Percentiles rank a stretch among this genome's conserved stretches.
Conservation (phyloP, 345 rosid genomes). For the Moricandia moricandioides region DNA sequence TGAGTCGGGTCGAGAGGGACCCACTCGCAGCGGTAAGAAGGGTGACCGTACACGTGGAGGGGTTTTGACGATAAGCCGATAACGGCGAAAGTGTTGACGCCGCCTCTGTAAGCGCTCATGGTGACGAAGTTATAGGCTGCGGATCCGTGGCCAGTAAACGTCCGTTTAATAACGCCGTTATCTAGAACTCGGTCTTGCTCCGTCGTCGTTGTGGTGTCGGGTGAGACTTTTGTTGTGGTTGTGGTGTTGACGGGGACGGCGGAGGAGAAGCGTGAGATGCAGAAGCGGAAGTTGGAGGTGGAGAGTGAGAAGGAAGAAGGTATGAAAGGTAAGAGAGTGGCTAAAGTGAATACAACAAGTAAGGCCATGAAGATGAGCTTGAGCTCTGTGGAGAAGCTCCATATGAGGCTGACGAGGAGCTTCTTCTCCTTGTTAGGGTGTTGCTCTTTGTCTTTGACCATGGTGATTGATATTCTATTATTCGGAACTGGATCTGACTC, state of each 20-base stretch:
- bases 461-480: not conserved
- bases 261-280: constrained; percentile 41
- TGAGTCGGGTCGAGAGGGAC: constrained; percentile 36
- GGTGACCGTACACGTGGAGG: constrained; percentile 62
- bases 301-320: constrained; percentile 28
- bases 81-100: constrained; percentile 60
- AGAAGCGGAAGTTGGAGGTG: constrained; percentile 35
- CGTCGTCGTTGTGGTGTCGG: not conserved
- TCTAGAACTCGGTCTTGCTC: constrained; percentile 42
- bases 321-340: constrained; percentile 17
- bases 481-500: constrained; percentile 16
- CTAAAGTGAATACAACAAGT: constrained; percentile 19
- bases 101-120: constrained; percentile 87
- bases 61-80: constrained; percentile 86
- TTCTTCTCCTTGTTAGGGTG: constrained; percentile 39
- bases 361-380: constrained; percentile 32
- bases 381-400: constrained; percentile 33
- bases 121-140: constrained; percentile 80
- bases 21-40: constrained; percentile 76
- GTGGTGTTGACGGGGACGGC: constrained; percentile 19
- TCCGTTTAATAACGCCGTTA: constrained; percentile 55
- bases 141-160: constrained; percentile 63
- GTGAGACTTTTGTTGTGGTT: not conserved
- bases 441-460: constrained; percentile 53
- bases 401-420: constrained; percentile 34